Evolutionary conservation across 2,329 filamentous ascomycete species (phyloP).

Genomic region (Incumbomyces lentus): DNA sequence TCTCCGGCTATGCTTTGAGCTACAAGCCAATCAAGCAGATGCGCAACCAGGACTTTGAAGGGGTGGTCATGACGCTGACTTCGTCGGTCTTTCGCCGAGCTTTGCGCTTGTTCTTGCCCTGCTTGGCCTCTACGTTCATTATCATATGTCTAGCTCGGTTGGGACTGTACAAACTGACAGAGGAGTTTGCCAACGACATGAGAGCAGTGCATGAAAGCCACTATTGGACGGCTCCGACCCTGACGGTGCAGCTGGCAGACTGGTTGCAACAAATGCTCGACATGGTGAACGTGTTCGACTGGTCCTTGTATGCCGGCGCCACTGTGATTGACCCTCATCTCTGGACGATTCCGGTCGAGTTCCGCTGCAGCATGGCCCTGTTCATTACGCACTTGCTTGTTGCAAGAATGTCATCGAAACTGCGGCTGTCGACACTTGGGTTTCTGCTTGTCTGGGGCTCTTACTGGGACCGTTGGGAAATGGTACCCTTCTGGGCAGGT

Average conservation of each 20-base stretch:
- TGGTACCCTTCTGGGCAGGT: slow-evolving; percentile 31
- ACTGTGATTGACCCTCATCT: slow-evolving; percentile 12
- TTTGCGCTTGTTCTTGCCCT: slow-evolving; percentile 35
- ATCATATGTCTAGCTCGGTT: slow-evolving; percentile 20
- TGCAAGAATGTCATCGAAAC: slow-evolving; percentile 3
- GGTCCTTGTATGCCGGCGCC: slow-evolving; percentile 16
- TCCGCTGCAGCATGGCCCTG: slow-evolving; percentile 5
- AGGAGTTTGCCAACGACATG: slow-evolving; percentile 16
- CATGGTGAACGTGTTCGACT: slow-evolving; percentile 18
- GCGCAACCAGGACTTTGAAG: slow-evolving; percentile 5
- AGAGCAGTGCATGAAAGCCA: slow-evolving; percentile 14
- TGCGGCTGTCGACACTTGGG: not conserved
- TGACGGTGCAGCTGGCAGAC: slow-evolving; percentile 13
- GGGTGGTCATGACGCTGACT: slow-evolving; percentile 23
- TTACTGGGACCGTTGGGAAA: slow-evolving; percentile 33
- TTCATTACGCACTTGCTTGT: slow-evolving; percentile 3
- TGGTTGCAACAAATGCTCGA: slow-evolving; percentile 17
- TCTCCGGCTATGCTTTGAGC: slow-evolving; percentile 49
- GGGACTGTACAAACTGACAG: slow-evolving; percentile 15
- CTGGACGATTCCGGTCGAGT: slow-evolving; percentile 8
- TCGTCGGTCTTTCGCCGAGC: slow-evolving; percentile 36
- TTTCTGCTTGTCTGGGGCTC: slow-evolving; percentile 9
- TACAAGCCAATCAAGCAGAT: slow-evolving; percentile 38
- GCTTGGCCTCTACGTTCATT: slow-evolving; percentile 30
- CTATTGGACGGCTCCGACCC: slow-evolving; percentile 8